phyloP scores from a whole-genome alignment of 2,329 filamentous ascomycete genomes.

The Pyrenophora seminiperda region DNA sequence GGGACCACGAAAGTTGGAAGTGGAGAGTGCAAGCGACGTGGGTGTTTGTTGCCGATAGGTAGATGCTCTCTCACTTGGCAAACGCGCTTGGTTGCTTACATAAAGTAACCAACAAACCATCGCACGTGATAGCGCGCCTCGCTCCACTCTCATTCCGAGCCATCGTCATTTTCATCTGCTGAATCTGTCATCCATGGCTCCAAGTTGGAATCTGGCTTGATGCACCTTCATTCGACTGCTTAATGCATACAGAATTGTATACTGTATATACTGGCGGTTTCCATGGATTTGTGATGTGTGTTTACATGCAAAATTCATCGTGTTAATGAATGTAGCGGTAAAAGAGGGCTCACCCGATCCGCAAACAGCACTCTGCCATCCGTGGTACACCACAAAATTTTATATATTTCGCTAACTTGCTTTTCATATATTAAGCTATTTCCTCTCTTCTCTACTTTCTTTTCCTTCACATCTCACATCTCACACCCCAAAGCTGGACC shows the following conservation, averaged over 20 bases:
- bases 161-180: not conserved
- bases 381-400: slow-evolving; percentile 1
- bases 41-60: slow-evolving; percentile 8
- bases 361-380: not conserved
- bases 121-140: slow-evolving; percentile 14
- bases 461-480: not conserved
- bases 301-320: no score
- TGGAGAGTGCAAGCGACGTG: not conserved
- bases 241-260: no score
- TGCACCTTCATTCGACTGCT: no score
- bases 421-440: not conserved
- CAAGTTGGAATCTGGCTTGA: not conserved
- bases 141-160: not conserved
- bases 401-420: not conserved
- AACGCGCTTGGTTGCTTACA: slow-evolving; percentile 17
- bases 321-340: no score
- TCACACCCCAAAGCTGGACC: not conserved
- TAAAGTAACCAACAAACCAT: not conserved
- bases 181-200: not conserved
- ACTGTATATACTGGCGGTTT: no score
- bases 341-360: not conserved
- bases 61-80: slow-evolving; percentile 10
- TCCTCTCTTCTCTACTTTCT: slow-evolving; percentile 7
- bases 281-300: no score
- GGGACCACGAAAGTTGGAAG: not conserved